phyloP scores from a whole-genome alignment of 495 filamentous ascomycete genomes.

The Penicillium herquei region DNA sequence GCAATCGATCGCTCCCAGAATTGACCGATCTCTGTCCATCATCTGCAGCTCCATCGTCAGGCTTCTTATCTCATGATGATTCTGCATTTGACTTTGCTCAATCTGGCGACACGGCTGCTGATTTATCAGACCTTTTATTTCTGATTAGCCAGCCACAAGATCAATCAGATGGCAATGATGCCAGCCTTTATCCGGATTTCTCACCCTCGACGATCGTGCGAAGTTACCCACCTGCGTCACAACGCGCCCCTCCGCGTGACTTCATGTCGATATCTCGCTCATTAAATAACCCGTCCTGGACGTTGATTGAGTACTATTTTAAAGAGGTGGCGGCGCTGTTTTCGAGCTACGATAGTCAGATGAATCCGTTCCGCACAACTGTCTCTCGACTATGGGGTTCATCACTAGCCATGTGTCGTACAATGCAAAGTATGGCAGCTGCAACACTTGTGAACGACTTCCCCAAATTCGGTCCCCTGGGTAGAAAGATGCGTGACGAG shows the following conservation, averaged over 20 bases:
- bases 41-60: slow-evolving; percentile 15
- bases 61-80: slow-evolving; percentile 19
- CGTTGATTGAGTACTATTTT: slow-evolving; percentile 60
- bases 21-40: slow-evolving; percentile 33
- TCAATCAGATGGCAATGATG: slow-evolving; percentile 16
- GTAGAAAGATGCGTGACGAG: slow-evolving; percentile 52
- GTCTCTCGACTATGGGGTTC: slow-evolving; percentile 56
- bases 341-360: slow-evolving; percentile 57
- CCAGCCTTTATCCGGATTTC: slow-evolving; percentile 29
- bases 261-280: slow-evolving; percentile 36
- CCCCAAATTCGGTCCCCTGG: slow-evolving; percentile 51
- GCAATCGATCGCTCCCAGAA: slow-evolving; percentile 32
- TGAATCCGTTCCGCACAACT: slow-evolving; percentile 58
- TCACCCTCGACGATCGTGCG: slow-evolving; percentile 41
- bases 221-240: slow-evolving; percentile 31
- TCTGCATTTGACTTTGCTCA: slow-evolving; percentile 27
- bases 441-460: slow-evolving; percentile 58
- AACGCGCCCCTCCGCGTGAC: slow-evolving; percentile 22
- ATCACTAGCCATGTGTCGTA: slow-evolving; percentile 55
- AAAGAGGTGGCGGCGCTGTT: slow-evolving; percentile 57
- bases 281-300: slow-evolving; percentile 49
- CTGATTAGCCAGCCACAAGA: slow-evolving; percentile 21
- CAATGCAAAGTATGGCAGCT: slow-evolving; percentile 61
- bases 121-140: slow-evolving; percentile 35
- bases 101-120: slow-evolving; percentile 20